Evolutionary conservation across 2,329 filamentous ascomycete genomes (phyloP).

Genomic region (Neoscytalidium dimidiatum): DNA sequence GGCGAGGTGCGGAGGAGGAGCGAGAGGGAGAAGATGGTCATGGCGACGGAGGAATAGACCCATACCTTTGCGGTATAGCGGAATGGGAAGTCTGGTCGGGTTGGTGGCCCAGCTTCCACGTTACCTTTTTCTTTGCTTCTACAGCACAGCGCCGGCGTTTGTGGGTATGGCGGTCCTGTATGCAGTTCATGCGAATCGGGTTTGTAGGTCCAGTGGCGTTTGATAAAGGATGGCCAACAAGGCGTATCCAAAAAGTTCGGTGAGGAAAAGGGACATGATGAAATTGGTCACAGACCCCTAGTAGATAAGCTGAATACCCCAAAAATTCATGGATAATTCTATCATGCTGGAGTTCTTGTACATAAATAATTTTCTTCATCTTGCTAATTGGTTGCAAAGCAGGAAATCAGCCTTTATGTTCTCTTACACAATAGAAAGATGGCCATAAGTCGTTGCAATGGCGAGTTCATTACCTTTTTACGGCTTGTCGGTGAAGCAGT

Average conservation of each 20-base stretch:
- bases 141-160: conserved; percentile 19
- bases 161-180: background rate
- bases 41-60: conserved; percentile 65
- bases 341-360: no score
- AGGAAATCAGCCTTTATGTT: no score
- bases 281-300: no score
- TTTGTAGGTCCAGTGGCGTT: background rate
- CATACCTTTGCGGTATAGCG: no score
- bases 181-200: background rate
- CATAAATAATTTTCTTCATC: no score
- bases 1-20: conserved; percentile 70
- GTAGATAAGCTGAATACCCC: background rate
- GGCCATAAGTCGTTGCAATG: no score
- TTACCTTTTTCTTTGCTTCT: conserved; percentile 7
- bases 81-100: background rate
- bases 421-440: no score
- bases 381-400: no score
- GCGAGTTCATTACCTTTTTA: no score
- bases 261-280: background rate
- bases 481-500: no score
- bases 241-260: background rate
- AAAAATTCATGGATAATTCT: background rate
- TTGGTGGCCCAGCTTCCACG: background rate
- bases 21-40: conserved; percentile 91
- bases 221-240: background rate